phyloP scores from a whole-genome alignment of 2,329 filamentous ascomycete genomes.

The Aspergillus cejpii region DNA sequence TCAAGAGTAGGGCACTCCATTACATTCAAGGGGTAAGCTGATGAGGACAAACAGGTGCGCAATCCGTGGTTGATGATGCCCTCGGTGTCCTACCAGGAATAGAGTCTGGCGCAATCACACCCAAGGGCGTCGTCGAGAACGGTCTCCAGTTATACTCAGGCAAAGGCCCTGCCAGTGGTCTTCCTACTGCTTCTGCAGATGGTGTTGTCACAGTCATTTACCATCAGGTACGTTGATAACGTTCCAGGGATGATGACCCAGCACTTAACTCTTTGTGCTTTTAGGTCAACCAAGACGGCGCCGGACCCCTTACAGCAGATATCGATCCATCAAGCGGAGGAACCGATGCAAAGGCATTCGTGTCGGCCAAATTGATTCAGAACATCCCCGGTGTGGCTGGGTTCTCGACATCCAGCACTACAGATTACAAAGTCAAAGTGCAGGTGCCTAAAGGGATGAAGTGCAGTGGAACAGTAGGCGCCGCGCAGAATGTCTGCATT shows the following conservation, averaged over 20 bases:
- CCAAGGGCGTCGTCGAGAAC: constrained; percentile 44
- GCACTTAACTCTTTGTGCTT: neutral
- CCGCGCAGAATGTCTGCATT: constrained; percentile 57
- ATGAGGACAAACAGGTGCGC: constrained; percentile 1
- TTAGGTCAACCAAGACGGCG: constrained; percentile 62
- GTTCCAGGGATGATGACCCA: neutral
- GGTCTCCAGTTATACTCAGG: constrained; percentile 52
- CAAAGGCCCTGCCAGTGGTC: constrained; percentile 47
- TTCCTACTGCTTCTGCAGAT: constrained; percentile 56
- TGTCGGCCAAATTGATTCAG: constrained; percentile 52
- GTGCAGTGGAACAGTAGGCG: constrained; percentile 54
- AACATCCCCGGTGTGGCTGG: constrained; percentile 58
- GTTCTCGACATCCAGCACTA: constrained; percentile 53
- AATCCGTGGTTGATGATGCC: constrained; percentile 7
- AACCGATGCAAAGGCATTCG: constrained; percentile 54
- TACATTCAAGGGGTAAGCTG: neutral
- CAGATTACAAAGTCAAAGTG: constrained; percentile 59
- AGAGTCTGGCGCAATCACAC: constrained; percentile 44
- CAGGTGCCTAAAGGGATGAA: constrained; percentile 63
- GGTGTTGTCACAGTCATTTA: constrained; percentile 59
- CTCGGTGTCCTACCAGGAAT: constrained; percentile 30
- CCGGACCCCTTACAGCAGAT: constrained; percentile 55
- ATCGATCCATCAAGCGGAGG: constrained; percentile 60
- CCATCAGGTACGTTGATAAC: constrained; percentile 46
- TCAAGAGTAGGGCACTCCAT: constrained; percentile 3